These are phyloP conservation scores for Periconia sp. DNA, from an alignment of 2,329 filamentous ascomycete genomes.

Conservation along the genomic window DNA sequence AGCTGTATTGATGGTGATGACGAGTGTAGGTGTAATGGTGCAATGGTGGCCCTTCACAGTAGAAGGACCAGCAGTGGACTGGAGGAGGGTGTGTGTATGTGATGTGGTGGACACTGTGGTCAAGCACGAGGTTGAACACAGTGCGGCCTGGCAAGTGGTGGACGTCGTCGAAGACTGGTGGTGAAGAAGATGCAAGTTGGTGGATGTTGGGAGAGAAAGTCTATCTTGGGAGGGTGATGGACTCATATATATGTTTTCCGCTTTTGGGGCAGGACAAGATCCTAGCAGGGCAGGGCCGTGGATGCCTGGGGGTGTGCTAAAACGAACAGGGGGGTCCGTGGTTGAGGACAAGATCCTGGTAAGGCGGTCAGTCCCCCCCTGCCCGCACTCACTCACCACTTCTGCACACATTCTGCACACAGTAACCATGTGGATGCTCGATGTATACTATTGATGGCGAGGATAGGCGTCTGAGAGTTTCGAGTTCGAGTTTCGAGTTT, in stretches of 20 bases:
- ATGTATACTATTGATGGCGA: too few species aligned
- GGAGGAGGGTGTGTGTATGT: slow-evolving; percentile 18
- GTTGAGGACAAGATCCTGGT: too few species aligned
- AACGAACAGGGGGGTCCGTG: slow-evolving; percentile 16
- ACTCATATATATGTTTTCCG: slow-evolving; percentile 33
- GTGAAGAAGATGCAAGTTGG: slow-evolving; percentile 3
- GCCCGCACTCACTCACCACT: too few species aligned
- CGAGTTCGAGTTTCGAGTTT: slow-evolving; percentile 2
- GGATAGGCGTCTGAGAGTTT: not conserved
- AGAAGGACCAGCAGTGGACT: slow-evolving; percentile 23
- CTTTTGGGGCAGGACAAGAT: slow-evolving; percentile 19
- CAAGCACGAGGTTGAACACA: slow-evolving; percentile 4
- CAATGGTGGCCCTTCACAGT: slow-evolving; percentile 16
- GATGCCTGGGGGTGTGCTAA: slow-evolving; percentile 22
- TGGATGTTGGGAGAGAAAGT: not conserved
- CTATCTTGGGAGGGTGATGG: slow-evolving; percentile 12
- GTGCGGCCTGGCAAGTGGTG: slow-evolving; percentile 12
- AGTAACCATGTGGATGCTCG: too few species aligned
- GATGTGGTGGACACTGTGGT: slow-evolving; percentile 14
- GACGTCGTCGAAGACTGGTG: slow-evolving; percentile 15
- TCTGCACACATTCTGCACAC: too few species aligned
- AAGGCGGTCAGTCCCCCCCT: slow-evolving; percentile 29
- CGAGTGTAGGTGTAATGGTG: slow-evolving; percentile 24
- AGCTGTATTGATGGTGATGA: slow-evolving; percentile 34
- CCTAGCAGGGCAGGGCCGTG: slow-evolving; percentile 13